Evolutionary conservation across 2,329 filamentous ascomycete genomes (phyloP).

Genomic region (Clarireedia paspali): DNA sequence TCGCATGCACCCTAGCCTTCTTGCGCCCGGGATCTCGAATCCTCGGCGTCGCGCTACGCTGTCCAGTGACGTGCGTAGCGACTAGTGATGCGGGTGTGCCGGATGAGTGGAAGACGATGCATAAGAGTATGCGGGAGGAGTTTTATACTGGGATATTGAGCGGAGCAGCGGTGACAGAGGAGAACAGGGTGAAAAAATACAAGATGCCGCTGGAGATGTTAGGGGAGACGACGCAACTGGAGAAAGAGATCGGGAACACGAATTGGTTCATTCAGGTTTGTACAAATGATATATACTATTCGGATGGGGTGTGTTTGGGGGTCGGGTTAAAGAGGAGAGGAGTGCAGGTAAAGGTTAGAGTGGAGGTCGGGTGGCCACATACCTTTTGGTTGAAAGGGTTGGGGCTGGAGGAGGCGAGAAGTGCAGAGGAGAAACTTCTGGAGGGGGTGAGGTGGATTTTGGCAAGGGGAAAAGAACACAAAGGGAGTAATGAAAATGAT

Average conservation of each 20-base stretch:
- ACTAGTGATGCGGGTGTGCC: conserved; percentile 34
- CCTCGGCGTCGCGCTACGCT: conserved; percentile 38
- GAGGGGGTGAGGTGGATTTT: conserved; percentile 36
- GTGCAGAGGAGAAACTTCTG: conserved; percentile 37
- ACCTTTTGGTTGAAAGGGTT: conserved; percentile 45
- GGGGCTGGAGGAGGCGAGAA: conserved; percentile 32
- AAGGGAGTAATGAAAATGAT: not conserved
- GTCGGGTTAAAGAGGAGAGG: conserved; percentile 34
- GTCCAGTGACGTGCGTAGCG: conserved; percentile 41
- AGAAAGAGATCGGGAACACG: conserved; percentile 14
- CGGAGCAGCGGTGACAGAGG: conserved; percentile 29
- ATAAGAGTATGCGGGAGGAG: conserved; percentile 33
- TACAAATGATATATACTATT: conserved; percentile 44
- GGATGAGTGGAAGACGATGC: conserved; percentile 28
- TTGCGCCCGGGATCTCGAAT: conserved; percentile 28
- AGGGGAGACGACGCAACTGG: conserved; percentile 14
- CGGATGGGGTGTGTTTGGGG: conserved; percentile 43
- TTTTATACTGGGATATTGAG: conserved; percentile 32
- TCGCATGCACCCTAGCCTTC: conserved; percentile 36
- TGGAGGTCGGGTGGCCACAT: conserved; percentile 42
- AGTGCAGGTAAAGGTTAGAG: conserved; percentile 35
- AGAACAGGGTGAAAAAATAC: conserved; percentile 30
- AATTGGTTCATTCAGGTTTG: conserved; percentile 41
- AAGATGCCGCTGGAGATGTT: conserved; percentile 36
- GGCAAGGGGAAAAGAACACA: not conserved